These are phyloP conservation scores for Thielaviopsis punctulata DNA, from an alignment of 2,329 filamentous ascomycete species.

Conservation along the genomic window DNA sequence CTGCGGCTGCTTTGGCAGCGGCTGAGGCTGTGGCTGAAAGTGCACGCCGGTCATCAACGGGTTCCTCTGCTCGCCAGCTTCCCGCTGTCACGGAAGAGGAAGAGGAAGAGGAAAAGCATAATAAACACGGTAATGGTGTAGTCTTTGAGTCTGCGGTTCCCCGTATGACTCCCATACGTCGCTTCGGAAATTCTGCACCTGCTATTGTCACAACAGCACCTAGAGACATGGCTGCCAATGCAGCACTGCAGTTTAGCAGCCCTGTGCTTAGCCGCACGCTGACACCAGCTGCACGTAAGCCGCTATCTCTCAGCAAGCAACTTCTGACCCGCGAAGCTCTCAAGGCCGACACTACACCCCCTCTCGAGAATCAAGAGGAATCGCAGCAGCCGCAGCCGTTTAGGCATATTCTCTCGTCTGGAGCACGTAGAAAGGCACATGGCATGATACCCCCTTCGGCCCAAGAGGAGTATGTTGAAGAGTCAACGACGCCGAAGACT, in stretches of 20 bases:
- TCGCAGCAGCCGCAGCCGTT: neutral
- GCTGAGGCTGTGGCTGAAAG: neutral
- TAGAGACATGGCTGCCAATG: constrained; percentile 4
- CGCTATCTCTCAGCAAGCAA: constrained; percentile 20
- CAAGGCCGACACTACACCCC: constrained; percentile 12
- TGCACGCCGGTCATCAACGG: neutral
- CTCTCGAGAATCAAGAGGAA: neutral
- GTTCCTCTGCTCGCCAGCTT: neutral
- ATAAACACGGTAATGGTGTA: neutral
- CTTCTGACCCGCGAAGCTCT: constrained; percentile 19
- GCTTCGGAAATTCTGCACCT: constrained; percentile 7
- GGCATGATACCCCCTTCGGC: neutral
- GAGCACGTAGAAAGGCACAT: constrained; percentile 7
- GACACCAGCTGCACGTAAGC: constrained; percentile 22
- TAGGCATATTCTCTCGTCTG: constrained; percentile 5
- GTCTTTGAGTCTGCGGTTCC: neutral
- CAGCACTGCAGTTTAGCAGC: constrained; percentile 1
- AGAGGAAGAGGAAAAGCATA: constrained; percentile 1
- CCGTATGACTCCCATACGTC: neutral
- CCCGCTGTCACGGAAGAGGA: constrained; percentile 1
- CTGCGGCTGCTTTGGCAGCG: neutral
- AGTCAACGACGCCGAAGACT: constrained; percentile 3
- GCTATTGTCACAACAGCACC: constrained; percentile 5
- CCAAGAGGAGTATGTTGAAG: neutral
- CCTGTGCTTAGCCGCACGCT: constrained; percentile 13